phyloP scores from a whole-genome alignment of 352 stramenopile genomes.

The Globisporangium cederbergense region DNA sequence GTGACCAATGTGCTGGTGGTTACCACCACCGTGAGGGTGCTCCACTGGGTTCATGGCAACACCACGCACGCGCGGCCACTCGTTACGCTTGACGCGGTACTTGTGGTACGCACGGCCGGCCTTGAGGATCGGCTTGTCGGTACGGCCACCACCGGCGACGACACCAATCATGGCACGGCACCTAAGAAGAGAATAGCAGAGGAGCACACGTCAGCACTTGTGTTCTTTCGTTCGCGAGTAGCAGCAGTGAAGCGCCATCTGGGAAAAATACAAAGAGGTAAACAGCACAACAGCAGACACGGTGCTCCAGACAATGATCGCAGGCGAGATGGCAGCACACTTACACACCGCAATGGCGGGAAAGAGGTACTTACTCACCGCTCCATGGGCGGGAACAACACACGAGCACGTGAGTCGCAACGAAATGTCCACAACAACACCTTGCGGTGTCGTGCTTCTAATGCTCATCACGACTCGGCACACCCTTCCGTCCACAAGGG shows the following conservation, averaged over 20 bases:
- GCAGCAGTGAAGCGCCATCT: not conserved
- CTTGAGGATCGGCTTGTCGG: constrained; percentile 98
- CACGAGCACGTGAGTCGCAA: constrained; percentile 11
- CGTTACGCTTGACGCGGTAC: constrained; percentile 94
- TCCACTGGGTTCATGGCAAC: constrained; percentile 99
- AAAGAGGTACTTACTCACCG: constrained; percentile 83
- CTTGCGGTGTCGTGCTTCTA: constrained; percentile 22
- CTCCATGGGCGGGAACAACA: constrained; percentile 52
- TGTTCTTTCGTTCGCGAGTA: not conserved
- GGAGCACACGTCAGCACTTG: constrained; percentile 15
- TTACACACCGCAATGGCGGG: constrained; percentile 30
- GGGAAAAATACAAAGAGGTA: not conserved
- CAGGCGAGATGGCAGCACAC: constrained; percentile 24
- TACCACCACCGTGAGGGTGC: constrained; percentile 99
- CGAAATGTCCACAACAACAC: not conserved
- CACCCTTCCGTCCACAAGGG: constrained; percentile 9
- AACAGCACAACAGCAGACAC: constrained; percentile 3
- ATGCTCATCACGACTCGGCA: constrained; percentile 2
- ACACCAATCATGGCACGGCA: constrained; percentile 97
- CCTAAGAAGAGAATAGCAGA: constrained; percentile 44
- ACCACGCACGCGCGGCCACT: constrained; percentile 98
- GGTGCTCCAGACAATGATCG: not conserved
- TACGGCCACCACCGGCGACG: constrained; percentile 97
- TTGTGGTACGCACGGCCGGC: constrained; percentile 21
- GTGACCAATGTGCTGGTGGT: constrained; percentile 99